Conservation (phyloP, 1,284 basidiomycete genomes). For the Microbotryomycetes sp. region DNA sequence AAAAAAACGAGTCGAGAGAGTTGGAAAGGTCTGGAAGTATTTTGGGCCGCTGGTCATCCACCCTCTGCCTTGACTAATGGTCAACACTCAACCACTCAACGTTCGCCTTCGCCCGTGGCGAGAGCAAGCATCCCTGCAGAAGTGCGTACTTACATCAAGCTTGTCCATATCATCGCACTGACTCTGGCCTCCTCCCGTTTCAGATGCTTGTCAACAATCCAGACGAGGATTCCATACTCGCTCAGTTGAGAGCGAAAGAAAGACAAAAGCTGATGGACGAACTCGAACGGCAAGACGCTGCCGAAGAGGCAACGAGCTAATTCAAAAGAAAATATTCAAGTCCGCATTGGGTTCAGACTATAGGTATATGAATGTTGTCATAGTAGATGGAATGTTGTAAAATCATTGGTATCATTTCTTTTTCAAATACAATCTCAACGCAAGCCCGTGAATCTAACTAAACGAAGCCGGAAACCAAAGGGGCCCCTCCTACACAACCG, state of each 20-base stretch:
- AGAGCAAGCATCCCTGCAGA: constrained; percentile 2
- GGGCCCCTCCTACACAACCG: background rate
- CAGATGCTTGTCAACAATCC: constrained; percentile 9
- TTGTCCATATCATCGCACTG: too few species aligned
- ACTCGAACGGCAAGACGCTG: constrained; percentile 31
- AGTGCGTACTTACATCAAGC: too few species aligned
- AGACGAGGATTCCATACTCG: constrained; percentile 26
- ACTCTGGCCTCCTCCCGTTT: too few species aligned
- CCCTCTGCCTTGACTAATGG: constrained; percentile 12
- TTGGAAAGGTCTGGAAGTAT: constrained; percentile 30
- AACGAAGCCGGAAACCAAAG: too few species aligned
- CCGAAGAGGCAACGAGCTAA: too few species aligned
- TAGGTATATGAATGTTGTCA: too few species aligned
- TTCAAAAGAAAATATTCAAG: too few species aligned
- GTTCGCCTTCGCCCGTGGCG: background rate
- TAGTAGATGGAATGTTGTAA: too few species aligned
- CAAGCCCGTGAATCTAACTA: too few species aligned
- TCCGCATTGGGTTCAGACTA: too few species aligned
- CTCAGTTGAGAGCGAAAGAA: constrained; percentile 25
- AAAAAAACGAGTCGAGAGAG: background rate
- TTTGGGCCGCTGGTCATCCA: constrained; percentile 30
- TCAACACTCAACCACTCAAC: constrained; percentile 1
- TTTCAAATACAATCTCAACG: too few species aligned
- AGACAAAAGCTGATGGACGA: constrained; percentile 33
- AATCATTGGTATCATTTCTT: too few species aligned